A percentile compares a stretch with the other conserved stretches of the same genome.
Conservation (phyloP, 2,329 filamentous ascomycete genomes). For the Plectosphaerella cucumerina region DNA sequence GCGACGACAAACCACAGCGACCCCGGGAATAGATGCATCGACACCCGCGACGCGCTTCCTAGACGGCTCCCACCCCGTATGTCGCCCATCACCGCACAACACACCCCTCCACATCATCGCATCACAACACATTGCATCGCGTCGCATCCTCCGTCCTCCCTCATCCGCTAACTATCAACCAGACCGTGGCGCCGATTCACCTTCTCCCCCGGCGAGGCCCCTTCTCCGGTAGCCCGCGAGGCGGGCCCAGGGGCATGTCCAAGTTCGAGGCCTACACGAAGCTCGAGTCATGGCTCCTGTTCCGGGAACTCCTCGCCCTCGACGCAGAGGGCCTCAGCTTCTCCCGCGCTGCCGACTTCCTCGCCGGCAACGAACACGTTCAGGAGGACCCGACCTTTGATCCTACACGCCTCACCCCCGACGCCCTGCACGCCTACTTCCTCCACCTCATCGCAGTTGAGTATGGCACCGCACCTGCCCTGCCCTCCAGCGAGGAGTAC, state of each 20-base stretch:
- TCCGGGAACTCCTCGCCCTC: conserved; percentile 70
- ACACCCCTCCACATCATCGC: no score
- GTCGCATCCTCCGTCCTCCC: background rate
- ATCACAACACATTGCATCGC: no score
- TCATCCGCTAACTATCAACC: conserved; percentile 18
- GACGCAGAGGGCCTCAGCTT: conserved; percentile 65
- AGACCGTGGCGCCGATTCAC: conserved; percentile 53
- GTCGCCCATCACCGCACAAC: no score
- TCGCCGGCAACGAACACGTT: conserved; percentile 71
- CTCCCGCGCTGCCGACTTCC: conserved; percentile 65
- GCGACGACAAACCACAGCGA: no score
- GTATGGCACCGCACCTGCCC: conserved; percentile 56
- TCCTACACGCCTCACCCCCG: conserved; percentile 67
- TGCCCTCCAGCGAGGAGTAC: conserved; percentile 63
- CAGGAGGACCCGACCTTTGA: conserved; percentile 69
- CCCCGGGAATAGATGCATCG: no score
- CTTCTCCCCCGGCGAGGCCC: conserved; percentile 47
- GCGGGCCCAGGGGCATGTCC: conserved; percentile 53
- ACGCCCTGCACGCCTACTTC: conserved; percentile 76
- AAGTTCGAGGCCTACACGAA: conserved; percentile 66
- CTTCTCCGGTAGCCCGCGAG: conserved; percentile 54
- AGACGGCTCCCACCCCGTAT: no score
- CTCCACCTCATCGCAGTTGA: conserved; percentile 73
- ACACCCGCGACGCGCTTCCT: no score
- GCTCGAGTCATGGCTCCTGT: conserved; percentile 81